Evolutionary conservation across 192 early-diverging fungal genomes (phyloP).

Genomic region (Endogone sp.): DNA sequence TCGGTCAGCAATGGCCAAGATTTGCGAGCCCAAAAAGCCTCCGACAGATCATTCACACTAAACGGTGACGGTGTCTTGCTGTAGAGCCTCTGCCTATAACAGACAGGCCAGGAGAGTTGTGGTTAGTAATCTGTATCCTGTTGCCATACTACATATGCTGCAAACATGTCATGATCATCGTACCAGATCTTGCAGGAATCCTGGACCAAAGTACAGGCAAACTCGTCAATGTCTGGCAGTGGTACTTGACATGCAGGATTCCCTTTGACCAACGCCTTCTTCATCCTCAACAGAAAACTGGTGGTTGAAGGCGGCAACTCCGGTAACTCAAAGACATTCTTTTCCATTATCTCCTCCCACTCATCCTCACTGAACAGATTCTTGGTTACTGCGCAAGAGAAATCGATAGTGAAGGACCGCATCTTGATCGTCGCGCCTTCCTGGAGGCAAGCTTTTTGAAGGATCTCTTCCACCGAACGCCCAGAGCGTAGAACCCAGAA

Average conservation of each 20-base stretch:
- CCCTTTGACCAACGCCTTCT: constrained; percentile 19
- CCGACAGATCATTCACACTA: constrained; percentile 20
- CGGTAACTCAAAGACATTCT: constrained; percentile 18
- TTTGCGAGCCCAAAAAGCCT: constrained; percentile 25
- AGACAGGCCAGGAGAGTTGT: neutral
- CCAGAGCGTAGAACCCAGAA: constrained; percentile 25
- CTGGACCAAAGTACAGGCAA: constrained; percentile 22
- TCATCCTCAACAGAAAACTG: constrained; percentile 10
- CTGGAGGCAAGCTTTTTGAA: constrained; percentile 5
- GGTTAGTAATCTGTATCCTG: neutral
- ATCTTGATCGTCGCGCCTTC: constrained; percentile 19
- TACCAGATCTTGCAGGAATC: constrained; percentile 21
- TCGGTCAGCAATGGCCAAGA: constrained; percentile 24
- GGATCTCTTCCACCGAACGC: constrained; percentile 20
- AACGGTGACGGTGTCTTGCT: constrained; percentile 23
- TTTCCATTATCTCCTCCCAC: constrained; percentile 20
- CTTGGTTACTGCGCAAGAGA: constrained; percentile 20
- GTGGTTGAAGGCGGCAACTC: constrained; percentile 11
- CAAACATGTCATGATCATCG: constrained; percentile 3
- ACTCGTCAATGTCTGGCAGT: constrained; percentile 21
- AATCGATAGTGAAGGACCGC: constrained; percentile 21
- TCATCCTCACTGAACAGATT: constrained; percentile 18
- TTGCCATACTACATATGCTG: neutral
- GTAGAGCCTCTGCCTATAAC: constrained; percentile 14
- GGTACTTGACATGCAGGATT: constrained; percentile 20